phyloP scores from a whole-genome alignment of 192 early-diverging fungal species.

The Coemansia sp. region DNA sequence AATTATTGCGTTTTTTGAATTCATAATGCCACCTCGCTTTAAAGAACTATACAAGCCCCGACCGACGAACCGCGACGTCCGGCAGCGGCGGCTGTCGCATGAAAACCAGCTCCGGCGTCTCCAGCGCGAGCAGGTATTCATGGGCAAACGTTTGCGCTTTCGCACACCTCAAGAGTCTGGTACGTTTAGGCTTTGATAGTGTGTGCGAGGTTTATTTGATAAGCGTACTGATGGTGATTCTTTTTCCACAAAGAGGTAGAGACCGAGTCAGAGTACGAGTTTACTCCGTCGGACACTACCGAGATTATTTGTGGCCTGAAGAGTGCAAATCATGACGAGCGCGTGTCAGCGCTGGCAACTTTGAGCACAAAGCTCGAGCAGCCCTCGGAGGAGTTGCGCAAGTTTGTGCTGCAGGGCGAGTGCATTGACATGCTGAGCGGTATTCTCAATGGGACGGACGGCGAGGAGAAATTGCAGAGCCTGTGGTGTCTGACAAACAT shows the following conservation, averaged over 20 bases:
- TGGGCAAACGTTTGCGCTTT: slow-evolving; percentile 62
- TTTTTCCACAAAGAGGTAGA: slow-evolving; percentile 75
- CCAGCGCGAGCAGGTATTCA: slow-evolving; percentile 68
- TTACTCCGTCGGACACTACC: slow-evolving; percentile 26
- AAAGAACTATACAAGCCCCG: slow-evolving; percentile 43
- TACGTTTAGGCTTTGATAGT: neutral
- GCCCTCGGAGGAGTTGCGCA: slow-evolving; percentile 49
- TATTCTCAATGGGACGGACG: slow-evolving; percentile 46
- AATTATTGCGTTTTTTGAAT: neutral
- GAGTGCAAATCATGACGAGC: slow-evolving; percentile 12
- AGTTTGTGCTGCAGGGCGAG: slow-evolving; percentile 30
- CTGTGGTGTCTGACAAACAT: slow-evolving; percentile 64
- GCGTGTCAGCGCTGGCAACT: slow-evolving; percentile 35
- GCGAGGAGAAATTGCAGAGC: slow-evolving; percentile 57
- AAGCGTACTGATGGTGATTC: neutral
- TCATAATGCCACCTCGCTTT: slow-evolving; percentile 28
- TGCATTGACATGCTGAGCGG: slow-evolving; percentile 46
- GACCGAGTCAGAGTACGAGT: slow-evolving; percentile 49
- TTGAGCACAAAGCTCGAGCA: slow-evolving; percentile 53
- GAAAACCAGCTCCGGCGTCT: slow-evolving; percentile 61
- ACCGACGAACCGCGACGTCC: slow-evolving; percentile 48
- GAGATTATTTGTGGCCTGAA: slow-evolving; percentile 19
- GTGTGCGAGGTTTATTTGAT: too few species aligned
- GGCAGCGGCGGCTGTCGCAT: slow-evolving; percentile 54
- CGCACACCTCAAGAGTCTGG: slow-evolving; percentile 33